Percentiles rank a stretch among this genome's conserved stretches.
phyloP scores from a whole-genome alignment of 139 green algal genomes.

The Chlamydomonas eustigma region DNA sequence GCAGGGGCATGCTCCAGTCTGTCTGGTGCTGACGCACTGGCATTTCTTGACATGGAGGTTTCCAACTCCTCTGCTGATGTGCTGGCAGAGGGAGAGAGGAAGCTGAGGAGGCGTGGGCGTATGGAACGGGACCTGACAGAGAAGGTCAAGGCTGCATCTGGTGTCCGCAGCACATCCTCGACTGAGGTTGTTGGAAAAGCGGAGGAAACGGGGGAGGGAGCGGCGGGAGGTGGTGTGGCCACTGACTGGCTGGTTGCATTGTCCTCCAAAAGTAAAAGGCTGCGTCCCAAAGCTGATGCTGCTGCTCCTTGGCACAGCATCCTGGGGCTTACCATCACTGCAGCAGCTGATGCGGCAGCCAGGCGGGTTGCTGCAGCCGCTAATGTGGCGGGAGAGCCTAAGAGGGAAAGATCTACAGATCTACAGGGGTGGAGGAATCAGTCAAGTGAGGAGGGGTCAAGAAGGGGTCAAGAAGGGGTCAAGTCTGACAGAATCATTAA shows the following conservation, averaged over 20 bases:
- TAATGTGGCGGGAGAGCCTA: neutral
- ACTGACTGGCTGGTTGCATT: too few species aligned
- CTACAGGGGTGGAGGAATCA: neutral
- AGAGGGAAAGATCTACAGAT: neutral
- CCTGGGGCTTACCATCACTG: neutral
- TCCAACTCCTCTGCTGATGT: constrained; percentile 4
- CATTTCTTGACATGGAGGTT: constrained; percentile 9
- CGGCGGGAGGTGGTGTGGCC: too few species aligned
- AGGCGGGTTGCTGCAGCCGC: constrained; percentile 3
- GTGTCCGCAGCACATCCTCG: neutral
- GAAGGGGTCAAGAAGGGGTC: too few species aligned
- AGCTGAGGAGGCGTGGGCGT: constrained; percentile 3
- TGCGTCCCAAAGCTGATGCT: too few species aligned
- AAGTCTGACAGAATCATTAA: too few species aligned
- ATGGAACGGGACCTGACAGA: neutral
- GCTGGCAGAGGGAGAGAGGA: neutral
- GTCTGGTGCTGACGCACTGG: too few species aligned
- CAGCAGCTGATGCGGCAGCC: neutral
- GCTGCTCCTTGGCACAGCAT: neutral
- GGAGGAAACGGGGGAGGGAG: too few species aligned
- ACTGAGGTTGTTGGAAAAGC: neutral
- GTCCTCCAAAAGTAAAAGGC: too few species aligned
- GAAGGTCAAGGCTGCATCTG: neutral
- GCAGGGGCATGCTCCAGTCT: too few species aligned
- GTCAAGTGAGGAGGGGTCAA: too few species aligned